A percentile compares a stretch with the other conserved stretches of the same genome.
Conservation (phyloP, 2,329 filamentous ascomycete genomes). For the Pseudocercospora macadamiae region DNA sequence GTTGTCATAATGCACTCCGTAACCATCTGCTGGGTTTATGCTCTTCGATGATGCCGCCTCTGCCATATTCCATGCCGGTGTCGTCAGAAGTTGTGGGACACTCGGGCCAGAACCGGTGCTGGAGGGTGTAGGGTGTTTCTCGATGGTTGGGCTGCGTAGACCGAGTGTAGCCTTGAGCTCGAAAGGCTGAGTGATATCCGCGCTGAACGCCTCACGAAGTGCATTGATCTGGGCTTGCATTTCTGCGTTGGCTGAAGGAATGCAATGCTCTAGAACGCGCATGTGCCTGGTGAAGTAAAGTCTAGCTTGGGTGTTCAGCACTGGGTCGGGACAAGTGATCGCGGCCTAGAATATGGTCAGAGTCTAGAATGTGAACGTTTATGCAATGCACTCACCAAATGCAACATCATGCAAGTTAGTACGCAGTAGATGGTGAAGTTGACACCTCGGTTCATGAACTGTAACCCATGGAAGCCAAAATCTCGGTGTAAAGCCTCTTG, state of each 20-base stretch:
- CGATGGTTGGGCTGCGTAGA: constrained; percentile 66
- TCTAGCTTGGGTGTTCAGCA: constrained; percentile 79
- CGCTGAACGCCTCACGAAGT: constrained; percentile 87
- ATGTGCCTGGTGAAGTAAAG: constrained; percentile 93
- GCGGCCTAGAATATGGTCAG: constrained; percentile 62
- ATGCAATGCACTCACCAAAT: constrained; percentile 68
- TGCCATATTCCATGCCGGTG: constrained; percentile 28
- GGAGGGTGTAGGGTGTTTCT: constrained; percentile 36
- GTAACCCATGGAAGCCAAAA: constrained; percentile 76
- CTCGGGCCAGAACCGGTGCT: constrained; percentile 24
- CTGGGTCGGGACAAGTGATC: constrained; percentile 88
- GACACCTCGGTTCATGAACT: constrained; percentile 91
- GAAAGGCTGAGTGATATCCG: constrained; percentile 81
- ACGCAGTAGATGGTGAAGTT: constrained; percentile 95
- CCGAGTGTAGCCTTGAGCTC: constrained; percentile 80
- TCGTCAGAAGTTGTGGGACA: constrained; percentile 12
- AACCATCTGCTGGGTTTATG: constrained; percentile 30
- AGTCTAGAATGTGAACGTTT: background rate
- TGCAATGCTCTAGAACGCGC: constrained; percentile 86
- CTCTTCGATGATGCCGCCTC: constrained; percentile 28
- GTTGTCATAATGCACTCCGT: constrained; percentile 28
- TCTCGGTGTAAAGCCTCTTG: constrained; percentile 80
- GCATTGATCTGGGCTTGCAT: constrained; percentile 89
- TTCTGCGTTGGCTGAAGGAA: constrained; percentile 79
- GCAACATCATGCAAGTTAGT: constrained; percentile 87